Percentiles rank a stretch among this genome's conserved stretches.
These are phyloP conservation scores for Cladobotryum protrusum DNA, from an alignment of 2,329 filamentous ascomycete genomes.

Conservation along the genomic window DNA sequence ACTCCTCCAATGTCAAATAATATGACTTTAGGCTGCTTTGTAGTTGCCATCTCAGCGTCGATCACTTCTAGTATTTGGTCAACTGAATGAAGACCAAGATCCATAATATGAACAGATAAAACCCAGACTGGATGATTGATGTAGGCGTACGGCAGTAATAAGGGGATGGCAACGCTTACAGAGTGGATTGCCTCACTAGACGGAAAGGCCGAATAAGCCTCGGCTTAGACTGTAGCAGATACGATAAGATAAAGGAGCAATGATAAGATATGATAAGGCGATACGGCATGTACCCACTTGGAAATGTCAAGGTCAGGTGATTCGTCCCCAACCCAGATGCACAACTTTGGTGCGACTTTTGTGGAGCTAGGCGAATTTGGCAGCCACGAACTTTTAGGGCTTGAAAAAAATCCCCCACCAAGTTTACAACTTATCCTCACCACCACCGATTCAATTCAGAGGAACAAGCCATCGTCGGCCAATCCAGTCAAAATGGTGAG, in stretches of 20 bases:
- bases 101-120: constrained; percentile 7
- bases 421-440: constrained; percentile 27
- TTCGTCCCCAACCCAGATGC: constrained; percentile 35
- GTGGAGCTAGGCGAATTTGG: constrained; percentile 18
- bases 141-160: not conserved
- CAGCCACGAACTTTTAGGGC: constrained; percentile 30
- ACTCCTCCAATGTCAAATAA: constrained; percentile 97
- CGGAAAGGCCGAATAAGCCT: not conserved
- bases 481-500: constrained; percentile 65
- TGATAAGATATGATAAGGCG: constrained; percentile 10
- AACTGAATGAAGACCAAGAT: constrained; percentile 7
- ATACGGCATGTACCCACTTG: not conserved
- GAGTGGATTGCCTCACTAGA: no score
- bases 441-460: constrained; percentile 24
- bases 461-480: constrained; percentile 37
- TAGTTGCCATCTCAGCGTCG: constrained; percentile 33
- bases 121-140: not conserved
- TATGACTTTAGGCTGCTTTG: constrained; percentile 60
- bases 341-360: not conserved
- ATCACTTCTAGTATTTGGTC: constrained; percentile 25
- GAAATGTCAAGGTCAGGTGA: constrained; percentile 23
- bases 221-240: not conserved
- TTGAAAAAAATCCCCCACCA: constrained; percentile 36
- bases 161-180: not conserved
- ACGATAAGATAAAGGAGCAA: not conserved